A percentile compares a stretch with the other conserved stretches of the same genome.
Evolutionary conservation across 1,284 basidiomycete genomes (phyloP).

Genomic region (Cystobasidium slooffiae): DNA sequence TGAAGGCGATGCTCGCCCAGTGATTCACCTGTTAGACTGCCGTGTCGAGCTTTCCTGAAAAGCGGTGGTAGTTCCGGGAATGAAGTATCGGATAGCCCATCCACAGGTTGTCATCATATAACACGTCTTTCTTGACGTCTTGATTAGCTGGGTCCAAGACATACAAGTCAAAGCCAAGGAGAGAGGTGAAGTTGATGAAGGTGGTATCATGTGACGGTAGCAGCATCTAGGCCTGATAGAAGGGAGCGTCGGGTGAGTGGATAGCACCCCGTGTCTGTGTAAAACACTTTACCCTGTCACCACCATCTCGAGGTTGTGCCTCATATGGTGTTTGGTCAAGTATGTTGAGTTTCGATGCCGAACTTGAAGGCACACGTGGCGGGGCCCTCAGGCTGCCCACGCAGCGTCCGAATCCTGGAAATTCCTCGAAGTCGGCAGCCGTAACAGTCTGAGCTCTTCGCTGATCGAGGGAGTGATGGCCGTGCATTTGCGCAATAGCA

Average conservation of each 20-base stretch:
- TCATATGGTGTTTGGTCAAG: constrained; percentile 8
- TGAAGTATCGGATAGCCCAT: constrained; percentile 2
- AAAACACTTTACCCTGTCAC: constrained; percentile 12
- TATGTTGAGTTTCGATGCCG: constrained; percentile 12
- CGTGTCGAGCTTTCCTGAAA: constrained; percentile 20
- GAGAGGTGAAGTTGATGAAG: constrained; percentile 25
- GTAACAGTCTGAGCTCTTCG: constrained; percentile 5
- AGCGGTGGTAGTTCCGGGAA: constrained; percentile 8
- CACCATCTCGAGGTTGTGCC: constrained; percentile 13
- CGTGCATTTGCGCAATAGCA: neutral
- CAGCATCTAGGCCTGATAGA: constrained; percentile 19
- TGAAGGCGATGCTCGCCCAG: constrained; percentile 12
- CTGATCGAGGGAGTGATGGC: neutral
- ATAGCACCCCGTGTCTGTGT: constrained; percentile 9
- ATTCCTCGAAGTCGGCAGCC: neutral
- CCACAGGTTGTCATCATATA: constrained; percentile 18
- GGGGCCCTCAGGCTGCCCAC: constrained; percentile 9
- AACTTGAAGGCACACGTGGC: constrained; percentile 12
- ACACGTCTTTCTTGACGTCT: constrained; percentile 3
- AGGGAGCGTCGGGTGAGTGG: constrained; percentile 2
- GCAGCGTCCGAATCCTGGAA: neutral
- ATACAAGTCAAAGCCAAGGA: constrained; percentile 23
- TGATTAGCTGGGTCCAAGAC: constrained; percentile 5
- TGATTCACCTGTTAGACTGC: constrained; percentile 6
- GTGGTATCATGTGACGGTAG: constrained; percentile 32